phyloP scores from a whole-genome alignment of 768 basidiomycete species.

The Filobasidium wieringae region DNA sequence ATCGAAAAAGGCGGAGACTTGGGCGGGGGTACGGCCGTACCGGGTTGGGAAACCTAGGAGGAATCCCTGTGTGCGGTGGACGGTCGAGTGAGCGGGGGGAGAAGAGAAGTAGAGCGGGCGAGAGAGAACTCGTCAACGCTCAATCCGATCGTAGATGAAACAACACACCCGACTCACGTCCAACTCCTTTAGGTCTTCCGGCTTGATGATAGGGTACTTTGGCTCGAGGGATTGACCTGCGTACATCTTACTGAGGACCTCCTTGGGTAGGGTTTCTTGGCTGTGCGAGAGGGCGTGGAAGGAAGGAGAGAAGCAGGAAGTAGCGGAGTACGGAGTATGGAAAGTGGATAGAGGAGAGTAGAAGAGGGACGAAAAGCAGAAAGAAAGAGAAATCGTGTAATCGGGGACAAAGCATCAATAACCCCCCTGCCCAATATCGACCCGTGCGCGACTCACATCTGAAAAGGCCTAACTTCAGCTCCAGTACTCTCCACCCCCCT shows the following conservation, averaged over 20 bases:
- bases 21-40: conserved; percentile 35
- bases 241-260: conserved; percentile 54
- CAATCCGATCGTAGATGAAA: too few relatives aligned
- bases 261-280: conserved; percentile 61
- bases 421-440: neutral
- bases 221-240: conserved; percentile 51
- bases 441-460: conserved; percentile 38
- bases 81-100: too few relatives aligned
- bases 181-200: conserved; percentile 44
- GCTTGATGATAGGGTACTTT: conserved; percentile 56
- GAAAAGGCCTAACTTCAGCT: conserved; percentile 37
- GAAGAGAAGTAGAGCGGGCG: too few relatives aligned
- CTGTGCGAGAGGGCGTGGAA: conserved; percentile 9
- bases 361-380: too few relatives aligned
- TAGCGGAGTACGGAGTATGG: neutral
- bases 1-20: conserved; percentile 46
- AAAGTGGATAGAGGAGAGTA: too few relatives aligned
- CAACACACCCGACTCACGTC: too few relatives aligned
- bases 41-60: conserved; percentile 54
- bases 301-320: neutral
- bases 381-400: too few relatives aligned
- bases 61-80: conserved; percentile 49
- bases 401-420: neutral
- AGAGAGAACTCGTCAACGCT: too few relatives aligned
- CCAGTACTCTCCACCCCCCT: conserved; percentile 35